phyloP scores from a whole-genome alignment of 1,284 basidiomycete species.

The Ceratobasidium sp. region DNA sequence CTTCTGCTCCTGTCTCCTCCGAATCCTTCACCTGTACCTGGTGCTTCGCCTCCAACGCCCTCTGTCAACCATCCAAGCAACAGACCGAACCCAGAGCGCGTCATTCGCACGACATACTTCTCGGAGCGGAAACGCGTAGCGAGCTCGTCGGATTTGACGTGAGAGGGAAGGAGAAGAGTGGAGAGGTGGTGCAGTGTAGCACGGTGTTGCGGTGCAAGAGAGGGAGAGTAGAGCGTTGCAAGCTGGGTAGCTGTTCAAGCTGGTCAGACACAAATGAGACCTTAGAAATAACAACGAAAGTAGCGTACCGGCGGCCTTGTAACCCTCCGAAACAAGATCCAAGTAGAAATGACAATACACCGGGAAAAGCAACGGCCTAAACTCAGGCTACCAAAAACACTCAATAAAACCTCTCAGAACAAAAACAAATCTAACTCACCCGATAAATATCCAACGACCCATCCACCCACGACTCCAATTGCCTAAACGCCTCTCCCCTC shows the following conservation, averaged over 20 bases:
- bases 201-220: slow-evolving; percentile 76
- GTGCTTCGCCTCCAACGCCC: slow-evolving; percentile 85
- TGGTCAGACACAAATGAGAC: neutral
- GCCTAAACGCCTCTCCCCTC: slow-evolving; percentile 85
- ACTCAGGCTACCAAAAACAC: slow-evolving; percentile 75
- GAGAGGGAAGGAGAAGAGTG: slow-evolving; percentile 82
- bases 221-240: slow-evolving; percentile 75
- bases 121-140: slow-evolving; percentile 90
- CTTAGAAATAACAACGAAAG: slow-evolving; percentile 15
- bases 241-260: slow-evolving; percentile 72
- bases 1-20: slow-evolving; percentile 82
- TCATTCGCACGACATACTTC: slow-evolving; percentile 92
- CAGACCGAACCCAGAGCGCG: slow-evolving; percentile 89
- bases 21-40: slow-evolving; percentile 78
- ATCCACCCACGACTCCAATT: slow-evolving; percentile 94
- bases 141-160: slow-evolving; percentile 84
- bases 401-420: neutral
- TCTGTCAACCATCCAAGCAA: slow-evolving; percentile 97
- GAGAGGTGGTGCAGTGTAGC: slow-evolving; percentile 83
- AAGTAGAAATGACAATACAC: slow-evolving; percentile 98
- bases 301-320: slow-evolving; percentile 83
- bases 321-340: slow-evolving; percentile 90
- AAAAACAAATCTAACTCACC: slow-evolving; percentile 58
- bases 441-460: slow-evolving; percentile 87
- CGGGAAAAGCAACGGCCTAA: slow-evolving; percentile 91